phyloP scores from a whole-genome alignment of 1,139 yeast species.

The Protomyces macrosporus region DNA sequence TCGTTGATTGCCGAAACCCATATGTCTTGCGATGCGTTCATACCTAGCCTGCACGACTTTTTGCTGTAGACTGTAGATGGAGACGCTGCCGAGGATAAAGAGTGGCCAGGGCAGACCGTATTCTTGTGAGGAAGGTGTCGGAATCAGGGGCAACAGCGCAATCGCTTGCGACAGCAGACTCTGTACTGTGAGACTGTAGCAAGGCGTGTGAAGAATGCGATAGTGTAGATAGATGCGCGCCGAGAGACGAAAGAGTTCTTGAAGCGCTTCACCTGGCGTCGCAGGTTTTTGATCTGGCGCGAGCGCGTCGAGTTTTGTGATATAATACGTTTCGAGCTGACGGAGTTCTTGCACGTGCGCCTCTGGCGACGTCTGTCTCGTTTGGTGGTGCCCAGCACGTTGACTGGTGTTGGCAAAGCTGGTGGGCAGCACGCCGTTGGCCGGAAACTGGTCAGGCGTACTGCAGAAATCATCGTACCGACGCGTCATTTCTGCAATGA shows the following conservation, averaged over 20 bases:
- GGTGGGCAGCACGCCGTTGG: neutral
- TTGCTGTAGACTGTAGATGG: slow-evolving; percentile 8
- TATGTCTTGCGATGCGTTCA: slow-evolving; percentile 6
- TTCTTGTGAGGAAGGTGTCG: slow-evolving; percentile 12
- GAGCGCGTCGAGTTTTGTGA: slow-evolving; percentile 16
- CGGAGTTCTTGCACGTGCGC: neutral
- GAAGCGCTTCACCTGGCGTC: slow-evolving; percentile 5
- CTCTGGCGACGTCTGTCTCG: neutral
- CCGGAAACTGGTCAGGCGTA: neutral
- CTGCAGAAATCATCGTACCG: slow-evolving; percentile 12
- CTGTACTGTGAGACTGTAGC: slow-evolving; percentile 9
- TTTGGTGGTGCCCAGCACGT: neutral
- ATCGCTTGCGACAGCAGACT: slow-evolving; percentile 3
- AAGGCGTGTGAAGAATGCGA: slow-evolving; percentile 16
- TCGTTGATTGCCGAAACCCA: slow-evolving; percentile 22
- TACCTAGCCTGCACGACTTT: slow-evolving; percentile 12
- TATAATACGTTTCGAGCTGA: slow-evolving; percentile 7
- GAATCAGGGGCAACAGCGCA: slow-evolving; percentile 6
- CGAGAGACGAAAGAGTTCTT: slow-evolving; percentile 15
- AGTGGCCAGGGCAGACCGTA: slow-evolving; percentile 23
- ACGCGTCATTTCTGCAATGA: slow-evolving; percentile 22
- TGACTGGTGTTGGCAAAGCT: neutral
- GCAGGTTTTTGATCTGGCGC: neutral
- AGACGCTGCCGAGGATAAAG: slow-evolving; percentile 18
- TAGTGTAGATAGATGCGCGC: slow-evolving; percentile 21